Percentiles rank a stretch among this genome's conserved stretches.
Conservation (phyloP, 2,329 filamentous ascomycete genomes). For the Fusarium verrucosum region DNA sequence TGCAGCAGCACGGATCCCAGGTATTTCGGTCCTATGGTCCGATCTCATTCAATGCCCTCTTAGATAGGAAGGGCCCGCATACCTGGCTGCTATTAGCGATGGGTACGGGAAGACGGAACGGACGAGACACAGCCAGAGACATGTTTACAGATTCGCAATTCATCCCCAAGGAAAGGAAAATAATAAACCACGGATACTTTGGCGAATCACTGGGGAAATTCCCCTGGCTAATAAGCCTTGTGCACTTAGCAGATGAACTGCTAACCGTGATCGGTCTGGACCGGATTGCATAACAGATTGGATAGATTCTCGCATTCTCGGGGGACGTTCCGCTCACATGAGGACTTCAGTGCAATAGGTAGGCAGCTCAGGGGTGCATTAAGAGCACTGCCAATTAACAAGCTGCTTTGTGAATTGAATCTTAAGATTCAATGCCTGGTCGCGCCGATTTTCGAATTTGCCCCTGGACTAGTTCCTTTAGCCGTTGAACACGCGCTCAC, state of each 20-base stretch:
- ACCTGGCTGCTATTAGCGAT: background rate
- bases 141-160: slow-evolving; percentile 12
- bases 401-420: slow-evolving; percentile 4
- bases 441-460: slow-evolving; percentile 1
- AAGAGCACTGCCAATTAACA: slow-evolving; percentile 28
- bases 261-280: slow-evolving; percentile 34
- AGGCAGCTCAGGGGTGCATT: slow-evolving; percentile 16
- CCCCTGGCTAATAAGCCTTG: slow-evolving; percentile 21
- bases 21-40: slow-evolving; percentile 26
- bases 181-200: slow-evolving; percentile 5
- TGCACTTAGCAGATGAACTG: slow-evolving; percentile 25
- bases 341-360: slow-evolving; percentile 2
- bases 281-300: slow-evolving; percentile 4
- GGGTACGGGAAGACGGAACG: slow-evolving; percentile 15
- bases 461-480: slow-evolving; percentile 24
- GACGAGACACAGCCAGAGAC: slow-evolving; percentile 21
- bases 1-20: background rate
- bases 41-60: slow-evolving; percentile 13
- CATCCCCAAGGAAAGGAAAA: slow-evolving; percentile 7
- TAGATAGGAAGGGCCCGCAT: slow-evolving; percentile 4
- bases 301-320: background rate
- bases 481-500: slow-evolving; percentile 36
- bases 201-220: slow-evolving; percentile 4
- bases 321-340: slow-evolving; percentile 1
- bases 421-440: slow-evolving; percentile 18